These are phyloP conservation scores for Monilinia fructicola DNA, from an alignment of 2,329 filamentous ascomycete species.

Conservation along the genomic window DNA sequence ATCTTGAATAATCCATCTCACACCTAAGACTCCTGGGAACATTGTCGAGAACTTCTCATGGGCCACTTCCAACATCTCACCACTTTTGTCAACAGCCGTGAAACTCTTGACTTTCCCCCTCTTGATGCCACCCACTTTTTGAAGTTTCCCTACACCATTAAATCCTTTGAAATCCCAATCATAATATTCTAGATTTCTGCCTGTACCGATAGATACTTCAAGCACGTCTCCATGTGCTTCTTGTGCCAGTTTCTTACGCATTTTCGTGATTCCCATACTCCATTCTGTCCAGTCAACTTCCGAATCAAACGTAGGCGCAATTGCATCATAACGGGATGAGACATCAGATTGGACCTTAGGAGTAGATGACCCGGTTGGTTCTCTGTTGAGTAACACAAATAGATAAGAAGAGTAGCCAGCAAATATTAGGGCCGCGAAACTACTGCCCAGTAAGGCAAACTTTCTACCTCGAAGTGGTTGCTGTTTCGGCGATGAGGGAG, in stretches of 20 bases:
- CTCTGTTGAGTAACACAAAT: conserved; percentile 40
- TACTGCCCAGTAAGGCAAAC: conserved; percentile 33
- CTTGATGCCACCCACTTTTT: conserved; percentile 30
- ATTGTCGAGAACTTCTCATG: conserved; percentile 50
- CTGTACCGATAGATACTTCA: conserved; percentile 63
- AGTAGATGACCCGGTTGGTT: conserved; percentile 28
- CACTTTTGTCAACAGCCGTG: conserved; percentile 62
- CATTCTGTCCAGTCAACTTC: conserved; percentile 58
- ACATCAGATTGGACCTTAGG: conserved; percentile 36
- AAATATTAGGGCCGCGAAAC: conserved; percentile 17
- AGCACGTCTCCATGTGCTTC: conserved; percentile 57
- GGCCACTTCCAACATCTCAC: conserved; percentile 59
- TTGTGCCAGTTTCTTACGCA: conserved; percentile 51
- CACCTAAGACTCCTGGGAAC: conserved; percentile 45
- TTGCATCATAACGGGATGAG: conserved; percentile 38
- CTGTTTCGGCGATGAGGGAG: conserved; percentile 19
- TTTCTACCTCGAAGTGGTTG: conserved; percentile 35
- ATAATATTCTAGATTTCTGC: conserved; percentile 60
- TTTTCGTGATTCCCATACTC: conserved; percentile 54
- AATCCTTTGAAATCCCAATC: conserved; percentile 48
- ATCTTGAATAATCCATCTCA: conserved; percentile 44
- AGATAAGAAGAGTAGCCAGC: conserved; percentile 39
- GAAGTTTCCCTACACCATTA: conserved; percentile 31
- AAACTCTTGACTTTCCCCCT: conserved; percentile 51
- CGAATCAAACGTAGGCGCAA: conserved; percentile 57